A percentile compares a stretch with the other conserved stretches of the same genome.
These are phyloP conservation scores for Erucastrum elatum DNA, from an alignment of 345 rosid genomes.

Conservation along the genomic window DNA sequence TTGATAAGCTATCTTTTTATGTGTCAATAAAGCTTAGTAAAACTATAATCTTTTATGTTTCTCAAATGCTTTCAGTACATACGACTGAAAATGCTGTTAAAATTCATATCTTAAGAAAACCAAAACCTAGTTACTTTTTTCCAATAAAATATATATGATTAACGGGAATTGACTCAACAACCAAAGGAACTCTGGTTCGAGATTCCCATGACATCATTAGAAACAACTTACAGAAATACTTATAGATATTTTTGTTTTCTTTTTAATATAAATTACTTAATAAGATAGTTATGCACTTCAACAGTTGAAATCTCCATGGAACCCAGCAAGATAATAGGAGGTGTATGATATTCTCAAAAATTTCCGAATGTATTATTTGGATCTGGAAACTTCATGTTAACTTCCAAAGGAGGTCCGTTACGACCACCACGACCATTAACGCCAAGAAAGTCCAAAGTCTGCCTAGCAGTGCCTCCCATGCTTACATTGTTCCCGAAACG, in stretches of 20 bases:
- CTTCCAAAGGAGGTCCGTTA: not conserved
- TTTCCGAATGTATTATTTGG: not conserved
- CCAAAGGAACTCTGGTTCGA: not conserved
- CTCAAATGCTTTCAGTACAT: too few relatives aligned
- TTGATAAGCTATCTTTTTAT: too few relatives aligned
- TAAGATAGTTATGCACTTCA: too few relatives aligned
- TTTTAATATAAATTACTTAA: too few relatives aligned
- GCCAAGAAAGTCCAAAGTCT: not conserved
- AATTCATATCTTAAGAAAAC: not conserved
- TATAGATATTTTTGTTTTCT: not conserved
- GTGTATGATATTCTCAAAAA: not conserved
- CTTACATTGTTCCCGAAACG: not conserved
- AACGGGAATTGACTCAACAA: not conserved
- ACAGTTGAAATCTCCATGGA: not conserved
- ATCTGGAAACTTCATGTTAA: constrained; percentile 1
- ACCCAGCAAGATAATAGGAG: not conserved
- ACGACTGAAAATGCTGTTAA: not conserved
- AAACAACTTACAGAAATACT: not conserved
- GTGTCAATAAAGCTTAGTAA: too few relatives aligned
- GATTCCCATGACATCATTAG: not conserved
- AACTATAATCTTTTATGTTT: too few relatives aligned
- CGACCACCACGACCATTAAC: not conserved
- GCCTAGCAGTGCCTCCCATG: not conserved
- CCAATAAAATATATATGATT: not conserved
- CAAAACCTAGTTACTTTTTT: not conserved